phyloP scores from a whole-genome alignment of 257 asterid genomes.

The Solanum sejunctum region DNA sequence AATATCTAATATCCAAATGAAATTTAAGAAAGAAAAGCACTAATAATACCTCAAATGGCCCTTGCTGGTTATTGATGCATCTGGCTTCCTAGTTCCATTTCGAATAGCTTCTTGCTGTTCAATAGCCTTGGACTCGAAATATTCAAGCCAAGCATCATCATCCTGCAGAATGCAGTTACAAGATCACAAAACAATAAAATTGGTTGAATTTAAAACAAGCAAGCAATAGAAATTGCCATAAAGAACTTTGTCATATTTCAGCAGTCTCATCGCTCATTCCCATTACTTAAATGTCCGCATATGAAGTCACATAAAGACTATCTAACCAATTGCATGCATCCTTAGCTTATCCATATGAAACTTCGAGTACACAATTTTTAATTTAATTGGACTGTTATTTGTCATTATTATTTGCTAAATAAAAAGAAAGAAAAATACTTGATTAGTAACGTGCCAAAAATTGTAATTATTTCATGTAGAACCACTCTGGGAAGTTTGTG shows the following conservation, averaged over 20 bases:
- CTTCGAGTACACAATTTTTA: neutral
- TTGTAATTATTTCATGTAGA: neutral
- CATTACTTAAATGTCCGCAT: neutral
- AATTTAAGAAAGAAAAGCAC: conserved; percentile 10
- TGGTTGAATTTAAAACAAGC: neutral
- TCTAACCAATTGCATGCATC: neutral
- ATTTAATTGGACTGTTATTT: neutral
- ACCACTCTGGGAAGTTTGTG: neutral
- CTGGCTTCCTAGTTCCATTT: conserved; percentile 83
- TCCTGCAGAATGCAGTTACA: conserved; percentile 40
- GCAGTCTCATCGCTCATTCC: neutral
- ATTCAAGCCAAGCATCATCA: conserved; percentile 99
- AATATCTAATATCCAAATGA: neutral
- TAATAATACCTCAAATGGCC: conserved; percentile 85
- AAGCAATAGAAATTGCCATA: neutral
- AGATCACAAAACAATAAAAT: neutral
- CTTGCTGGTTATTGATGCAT: conserved; percentile 94
- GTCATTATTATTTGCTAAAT: neutral
- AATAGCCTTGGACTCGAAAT: conserved; percentile 89
- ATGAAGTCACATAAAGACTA: neutral
- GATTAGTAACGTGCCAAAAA: neutral
- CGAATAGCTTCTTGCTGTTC: conserved; percentile 99
- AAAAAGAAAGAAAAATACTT: neutral
- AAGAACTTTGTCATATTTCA: neutral
- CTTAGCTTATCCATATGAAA: neutral